These are phyloP conservation scores for Ashbya aceris DNA, from an alignment of 1,139 yeast genomes.

Conservation along the genomic window DNA sequence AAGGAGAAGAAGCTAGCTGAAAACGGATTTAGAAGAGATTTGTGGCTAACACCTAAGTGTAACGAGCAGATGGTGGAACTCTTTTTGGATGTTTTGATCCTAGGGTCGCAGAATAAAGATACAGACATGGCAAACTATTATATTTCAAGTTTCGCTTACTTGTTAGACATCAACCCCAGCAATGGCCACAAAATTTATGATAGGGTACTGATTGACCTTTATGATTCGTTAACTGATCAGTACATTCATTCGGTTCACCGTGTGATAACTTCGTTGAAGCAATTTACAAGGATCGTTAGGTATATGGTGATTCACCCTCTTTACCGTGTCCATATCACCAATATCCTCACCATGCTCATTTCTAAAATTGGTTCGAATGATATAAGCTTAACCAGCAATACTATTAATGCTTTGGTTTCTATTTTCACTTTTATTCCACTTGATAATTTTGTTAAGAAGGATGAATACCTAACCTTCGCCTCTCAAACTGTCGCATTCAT, in stretches of 20 bases:
- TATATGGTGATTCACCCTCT: constrained; percentile 56
- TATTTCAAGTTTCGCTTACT: constrained; percentile 49
- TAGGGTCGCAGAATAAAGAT: constrained; percentile 75
- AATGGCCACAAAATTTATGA: constrained; percentile 45
- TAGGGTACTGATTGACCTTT: constrained; percentile 59
- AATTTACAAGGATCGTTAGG: constrained; percentile 57
- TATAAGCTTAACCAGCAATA: constrained; percentile 58
- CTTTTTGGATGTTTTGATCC: constrained; percentile 50
- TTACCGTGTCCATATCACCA: constrained; percentile 70
- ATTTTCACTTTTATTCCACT: constrained; percentile 70
- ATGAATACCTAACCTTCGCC: constrained; percentile 50
- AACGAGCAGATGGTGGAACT: constrained; percentile 36
- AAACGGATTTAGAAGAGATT: constrained; percentile 31
- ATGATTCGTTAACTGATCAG: constrained; percentile 67
- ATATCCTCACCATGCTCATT: constrained; percentile 57
- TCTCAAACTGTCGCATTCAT: constrained; percentile 43
- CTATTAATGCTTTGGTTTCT: constrained; percentile 63
- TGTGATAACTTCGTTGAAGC: constrained; percentile 61
- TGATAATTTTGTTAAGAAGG: constrained; percentile 37
- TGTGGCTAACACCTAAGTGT: constrained; percentile 38
- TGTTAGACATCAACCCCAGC: constrained; percentile 56
- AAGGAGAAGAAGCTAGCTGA: constrained; percentile 35
- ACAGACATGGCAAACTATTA: constrained; percentile 50
- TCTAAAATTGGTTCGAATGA: constrained; percentile 91
- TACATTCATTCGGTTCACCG: constrained; percentile 80